Evolutionary conservation across 1,284 basidiomycete species (phyloP), one percentile per base, ranked within the genome.

Genomic region (Calocybe gambosa): DNA sequence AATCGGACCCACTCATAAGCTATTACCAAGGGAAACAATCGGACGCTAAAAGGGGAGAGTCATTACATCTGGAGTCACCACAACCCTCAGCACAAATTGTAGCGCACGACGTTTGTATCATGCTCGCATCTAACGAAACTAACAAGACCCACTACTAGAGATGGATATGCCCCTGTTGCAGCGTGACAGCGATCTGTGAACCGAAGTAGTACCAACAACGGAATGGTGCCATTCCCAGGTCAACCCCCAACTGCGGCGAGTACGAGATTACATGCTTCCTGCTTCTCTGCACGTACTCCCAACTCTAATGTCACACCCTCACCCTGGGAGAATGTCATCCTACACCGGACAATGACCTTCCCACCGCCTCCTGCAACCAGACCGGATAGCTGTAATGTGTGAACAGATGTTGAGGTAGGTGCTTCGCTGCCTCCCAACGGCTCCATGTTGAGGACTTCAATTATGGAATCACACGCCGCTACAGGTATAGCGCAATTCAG

Each of bases 401-500:
- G 96, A 45, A 99, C 89, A 6, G 90, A 86, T 13, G 82, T 76
- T 21, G 89, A 91, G 31, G 82, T 74, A 1, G 93, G 89, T 23
- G 70, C 68, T 60, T 94, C 90, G 6, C 87, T 85, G 15, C 93
- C 92, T 55, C 95, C 96, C 19, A 99, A 71, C 2, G 96, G 79
- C 64, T 97, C 93, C 94, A 99, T 97, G 63, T 92, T 89, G 55
- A 99, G 81, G 37, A 99, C 86, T 61, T 94, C 92, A 58, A 93
- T 80, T 59, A 96, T 84, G 21, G 92, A 93, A 56, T 93, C 87
- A 68, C 93, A 95, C 8, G 93, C 91, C 58, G 89, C 89, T 91
- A 62, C 43, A 55, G 23, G 53, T 51, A 43, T 41, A 49, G 19
- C 28, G 47, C 50, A 52, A 43, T 42, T 47, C 31, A 54, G 46